Base-by-base conservation (phyloP, 805 yeast genomes). In the Metschnikowia arizonensis region DNA sequence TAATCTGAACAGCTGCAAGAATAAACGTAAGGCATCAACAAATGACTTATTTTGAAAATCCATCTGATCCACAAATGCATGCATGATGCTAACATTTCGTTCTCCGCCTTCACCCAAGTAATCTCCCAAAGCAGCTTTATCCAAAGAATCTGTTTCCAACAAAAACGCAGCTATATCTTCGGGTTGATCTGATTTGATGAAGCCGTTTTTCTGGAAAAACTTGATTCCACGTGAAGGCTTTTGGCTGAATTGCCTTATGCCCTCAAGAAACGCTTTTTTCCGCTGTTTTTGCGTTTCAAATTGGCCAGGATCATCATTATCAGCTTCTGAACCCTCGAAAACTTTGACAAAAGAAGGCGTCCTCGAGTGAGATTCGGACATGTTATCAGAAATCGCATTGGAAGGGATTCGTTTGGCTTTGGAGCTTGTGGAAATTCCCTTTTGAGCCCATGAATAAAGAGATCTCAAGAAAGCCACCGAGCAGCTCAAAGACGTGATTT, bases 51-150 rank as follows among this genome's bases (percentile, higher is more conserved):
- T 73, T 4, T 76, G 67, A 62, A 93, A 91, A 45, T 89, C 87
- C 82, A 93, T 83, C 51, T 76, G 68, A 59, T 90, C 96, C 24
- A 91, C 95, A 69, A 93, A 93, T 5, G 88, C 85, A 64, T 90
- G 97, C 97, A 91, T 89, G 31, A 84, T 80, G 3, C 83, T 82
- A 49, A 88, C 79, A 61, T 88, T 84, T 39, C 75, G 74, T 10
- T 83, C 86, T 51, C 83, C 83, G 29, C 91, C 95, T 56, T 87
- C 97, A 44, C 99, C 99, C 48, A 93, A 69, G 60, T 74, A 93
- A 58, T 91, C 98, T 43, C 99, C 99, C 46, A 95, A 74, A 5
- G 79, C 79, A 0, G 90, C 76, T 60, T 90, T 85, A 60, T 89
- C 96, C 43, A 93, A 69, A 0, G 91, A 86, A 33, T 82, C 88